These are phyloP conservation scores for Ploettnerulaceae sp. DNA, from an alignment of 2,329 filamentous ascomycete species.

Conservation along the genomic window DNA sequence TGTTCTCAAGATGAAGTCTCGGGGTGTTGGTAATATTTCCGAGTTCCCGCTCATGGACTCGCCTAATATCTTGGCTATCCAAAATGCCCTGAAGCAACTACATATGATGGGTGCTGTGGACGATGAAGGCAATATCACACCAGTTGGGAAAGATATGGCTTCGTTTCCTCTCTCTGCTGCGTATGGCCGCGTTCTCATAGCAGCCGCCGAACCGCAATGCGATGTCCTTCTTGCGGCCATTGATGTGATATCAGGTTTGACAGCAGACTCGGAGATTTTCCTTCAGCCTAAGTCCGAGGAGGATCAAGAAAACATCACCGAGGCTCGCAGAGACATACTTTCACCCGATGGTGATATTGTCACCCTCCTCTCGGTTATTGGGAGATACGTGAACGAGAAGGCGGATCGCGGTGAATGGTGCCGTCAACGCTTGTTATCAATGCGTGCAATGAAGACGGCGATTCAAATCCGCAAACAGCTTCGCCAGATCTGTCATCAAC, in stretches of 20 bases:
- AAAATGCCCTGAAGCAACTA: conserved; percentile 77
- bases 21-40: conserved; percentile 76
- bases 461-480: conserved; percentile 59
- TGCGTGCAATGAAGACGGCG: conserved; percentile 58
- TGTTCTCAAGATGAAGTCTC: conserved; percentile 87
- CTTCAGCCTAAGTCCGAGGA: conserved; percentile 55
- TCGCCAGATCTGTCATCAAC: conserved; percentile 49
- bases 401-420: conserved; percentile 52
- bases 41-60: conserved; percentile 81
- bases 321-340: conserved; percentile 50
- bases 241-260: conserved; percentile 69
- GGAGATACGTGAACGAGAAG: conserved; percentile 54
- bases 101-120: conserved; percentile 72
- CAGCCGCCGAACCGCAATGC: conserved; percentile 64
- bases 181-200: conserved; percentile 76
- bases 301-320: conserved; percentile 48
- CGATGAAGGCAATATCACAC: conserved; percentile 67
- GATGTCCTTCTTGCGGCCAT: conserved; percentile 78
- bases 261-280: conserved; percentile 59
- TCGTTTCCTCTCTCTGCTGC: conserved; percentile 77
- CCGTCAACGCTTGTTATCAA: conserved; percentile 50
- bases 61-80: conserved; percentile 70
- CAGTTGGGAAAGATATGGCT: conserved; percentile 70
- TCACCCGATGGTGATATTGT: conserved; percentile 62
- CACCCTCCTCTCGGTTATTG: conserved; percentile 59